These are phyloP conservation scores for Claviceps arundinis DNA, from an alignment of 2,329 filamentous ascomycete species.

Conservation along the genomic window DNA sequence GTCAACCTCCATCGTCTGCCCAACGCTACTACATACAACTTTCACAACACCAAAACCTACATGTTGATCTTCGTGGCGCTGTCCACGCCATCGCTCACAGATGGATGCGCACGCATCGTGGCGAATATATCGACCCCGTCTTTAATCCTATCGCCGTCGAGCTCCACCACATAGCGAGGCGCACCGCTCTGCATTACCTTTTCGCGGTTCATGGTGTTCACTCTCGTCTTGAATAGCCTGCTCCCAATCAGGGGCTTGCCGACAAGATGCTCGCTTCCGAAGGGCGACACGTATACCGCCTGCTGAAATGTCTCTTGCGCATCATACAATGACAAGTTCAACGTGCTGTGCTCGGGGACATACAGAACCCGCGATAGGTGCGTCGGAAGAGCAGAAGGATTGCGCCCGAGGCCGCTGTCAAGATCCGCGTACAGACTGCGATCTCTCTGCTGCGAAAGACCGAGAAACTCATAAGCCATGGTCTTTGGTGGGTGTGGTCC, in stretches of 20 bases:
- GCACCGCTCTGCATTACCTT: not conserved
- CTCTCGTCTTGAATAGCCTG: constrained; percentile 4
- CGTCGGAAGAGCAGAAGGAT: not conserved
- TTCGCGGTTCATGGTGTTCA: not conserved
- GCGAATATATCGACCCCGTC: not conserved
- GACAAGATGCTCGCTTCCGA: not conserved
- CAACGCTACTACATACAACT: not conserved
- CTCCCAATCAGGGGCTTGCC: constrained; percentile 3
- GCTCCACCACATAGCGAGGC: not conserved
- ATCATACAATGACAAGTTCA: constrained; percentile 3
- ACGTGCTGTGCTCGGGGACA: constrained; percentile 2
- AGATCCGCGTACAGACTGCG: not conserved
- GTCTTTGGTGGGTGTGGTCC: not conserved
- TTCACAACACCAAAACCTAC: not conserved
- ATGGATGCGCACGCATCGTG: not conserved
- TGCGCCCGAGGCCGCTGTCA: constrained; percentile 3
- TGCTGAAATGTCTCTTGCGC: not conserved
- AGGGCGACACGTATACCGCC: not conserved
- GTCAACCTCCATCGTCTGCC: not conserved
- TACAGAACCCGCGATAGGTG: constrained; percentile 5
- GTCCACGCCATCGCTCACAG: no score
- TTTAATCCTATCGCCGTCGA: not conserved
- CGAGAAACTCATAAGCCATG: not conserved
- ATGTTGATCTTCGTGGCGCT: not conserved
- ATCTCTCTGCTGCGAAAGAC: not conserved